Conservation (phyloP, 768 basidiomycete genomes). For the Royoungia palumana region DNA sequence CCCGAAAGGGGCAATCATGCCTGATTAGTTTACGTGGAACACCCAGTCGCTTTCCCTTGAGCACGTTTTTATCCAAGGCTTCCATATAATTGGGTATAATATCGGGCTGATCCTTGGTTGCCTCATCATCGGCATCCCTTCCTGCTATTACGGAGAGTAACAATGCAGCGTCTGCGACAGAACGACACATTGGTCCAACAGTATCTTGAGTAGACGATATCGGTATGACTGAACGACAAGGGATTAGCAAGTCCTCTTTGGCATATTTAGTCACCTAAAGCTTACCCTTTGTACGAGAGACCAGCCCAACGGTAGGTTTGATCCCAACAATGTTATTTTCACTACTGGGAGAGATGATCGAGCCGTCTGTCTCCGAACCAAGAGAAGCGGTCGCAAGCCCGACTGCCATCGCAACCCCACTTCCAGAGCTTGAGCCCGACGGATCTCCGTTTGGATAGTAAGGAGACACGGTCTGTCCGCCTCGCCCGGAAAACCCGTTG, state of each 20-base stretch:
- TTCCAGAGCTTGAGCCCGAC: conserved; percentile 43
- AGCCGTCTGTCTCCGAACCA: conserved; percentile 50
- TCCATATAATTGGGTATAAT: conserved; percentile 57
- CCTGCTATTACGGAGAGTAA: conserved; percentile 54
- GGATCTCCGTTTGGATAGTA: conserved; percentile 42
- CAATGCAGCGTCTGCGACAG: conserved; percentile 52
- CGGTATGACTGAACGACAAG: conserved; percentile 44
- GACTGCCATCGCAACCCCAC: conserved; percentile 40
- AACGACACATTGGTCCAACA: conserved; percentile 54
- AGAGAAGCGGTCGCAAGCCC: conserved; percentile 43
- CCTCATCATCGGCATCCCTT: conserved; percentile 49
- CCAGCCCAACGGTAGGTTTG: conserved; percentile 40
- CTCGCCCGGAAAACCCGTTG: conserved; percentile 45
- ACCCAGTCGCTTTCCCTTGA: conserved; percentile 52
- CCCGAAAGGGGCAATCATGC: conserved; percentile 23
- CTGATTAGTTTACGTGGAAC: conserved; percentile 42
- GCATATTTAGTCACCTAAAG: background rate
- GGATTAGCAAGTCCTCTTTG: background rate
- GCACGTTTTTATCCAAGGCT: conserved; percentile 46
- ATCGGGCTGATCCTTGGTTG: conserved; percentile 48
- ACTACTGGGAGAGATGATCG: conserved; percentile 43
- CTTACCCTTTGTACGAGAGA: conserved; percentile 37
- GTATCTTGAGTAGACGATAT: conserved; percentile 59
- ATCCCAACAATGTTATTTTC: conserved; percentile 42
- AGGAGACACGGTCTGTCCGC: conserved; percentile 42